A percentile compares a stretch with the other conserved stretches of the same genome.
Evolutionary conservation across 208 protist species (phyloP).

Genomic region (Acanthamoeba healyi): DNA sequence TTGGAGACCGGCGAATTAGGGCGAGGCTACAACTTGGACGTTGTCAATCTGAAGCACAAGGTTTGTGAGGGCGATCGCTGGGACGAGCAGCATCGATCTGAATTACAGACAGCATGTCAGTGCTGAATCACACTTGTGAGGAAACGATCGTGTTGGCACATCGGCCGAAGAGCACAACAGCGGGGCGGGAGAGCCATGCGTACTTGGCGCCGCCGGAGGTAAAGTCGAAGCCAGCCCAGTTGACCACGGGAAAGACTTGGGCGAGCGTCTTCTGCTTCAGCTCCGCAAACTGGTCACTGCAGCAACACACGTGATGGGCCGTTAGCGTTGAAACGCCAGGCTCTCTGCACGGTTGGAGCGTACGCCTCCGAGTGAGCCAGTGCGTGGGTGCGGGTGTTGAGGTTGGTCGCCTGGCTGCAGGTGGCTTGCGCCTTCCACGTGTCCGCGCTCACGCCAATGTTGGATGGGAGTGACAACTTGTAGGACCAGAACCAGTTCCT

Average conservation of each 20-base stretch:
- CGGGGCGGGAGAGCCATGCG: neutral
- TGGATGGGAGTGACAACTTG: neutral
- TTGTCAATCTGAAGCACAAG: neutral
- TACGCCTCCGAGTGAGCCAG: no score
- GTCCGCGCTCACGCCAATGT: neutral
- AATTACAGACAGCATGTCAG: neutral
- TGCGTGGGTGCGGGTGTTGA: neutral
- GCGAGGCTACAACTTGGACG: neutral
- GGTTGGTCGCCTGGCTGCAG: neutral
- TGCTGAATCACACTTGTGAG: no score
- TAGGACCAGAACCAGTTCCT: constrained; percentile 25
- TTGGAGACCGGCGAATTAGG: neutral
- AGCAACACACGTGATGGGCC: neutral
- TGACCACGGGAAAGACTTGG: neutral
- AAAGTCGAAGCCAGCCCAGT: neutral
- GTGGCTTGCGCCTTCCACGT: constrained; percentile 18
- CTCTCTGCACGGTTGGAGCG: no score
- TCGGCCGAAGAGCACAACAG: neutral
- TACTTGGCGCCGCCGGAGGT: neutral
- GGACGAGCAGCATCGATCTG: constrained; percentile 2
- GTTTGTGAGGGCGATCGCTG: neutral
- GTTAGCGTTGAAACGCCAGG: neutral
- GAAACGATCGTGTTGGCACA: no score
- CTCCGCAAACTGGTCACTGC: constrained; percentile 51
- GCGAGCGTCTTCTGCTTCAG: neutral